phyloP scores from a whole-genome alignment of 106 monocot genomes.

The Posidonia australis region DNA sequence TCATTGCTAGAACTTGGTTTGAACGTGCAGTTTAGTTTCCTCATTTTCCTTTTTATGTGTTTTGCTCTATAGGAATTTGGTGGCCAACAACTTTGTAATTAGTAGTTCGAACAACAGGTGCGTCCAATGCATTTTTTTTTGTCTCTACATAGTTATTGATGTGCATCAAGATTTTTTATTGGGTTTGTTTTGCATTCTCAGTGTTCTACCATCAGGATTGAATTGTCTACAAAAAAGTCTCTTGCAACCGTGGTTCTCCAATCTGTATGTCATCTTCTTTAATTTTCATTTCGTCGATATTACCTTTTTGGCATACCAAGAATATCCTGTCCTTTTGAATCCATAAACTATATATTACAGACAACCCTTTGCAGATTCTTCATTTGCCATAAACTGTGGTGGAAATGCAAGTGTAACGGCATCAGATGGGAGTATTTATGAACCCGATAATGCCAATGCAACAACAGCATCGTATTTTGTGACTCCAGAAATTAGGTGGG shows the following conservation, averaged over 20 bases:
- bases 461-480: conserved; percentile 67
- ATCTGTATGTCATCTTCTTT: conserved; percentile 37
- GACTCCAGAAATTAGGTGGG: conserved; percentile 41
- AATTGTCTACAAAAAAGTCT: conserved; percentile 62
- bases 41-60: too few relatives aligned
- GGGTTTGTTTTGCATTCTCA: conserved; percentile 14
- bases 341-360: too few relatives aligned
- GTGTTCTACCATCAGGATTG: conserved; percentile 63
- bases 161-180: neutral
- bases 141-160: neutral
- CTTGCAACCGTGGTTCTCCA: conserved; percentile 57
- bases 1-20: too few relatives aligned
- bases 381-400: conserved; percentile 73
- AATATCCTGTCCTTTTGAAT: too few relatives aligned
- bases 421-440: conserved; percentile 38
- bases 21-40: too few relatives aligned
- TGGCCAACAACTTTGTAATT: conserved; percentile 73
- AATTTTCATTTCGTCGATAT: too few relatives aligned
- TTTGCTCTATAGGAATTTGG: conserved; percentile 61
- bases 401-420: conserved; percentile 29
- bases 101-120: conserved; percentile 70
- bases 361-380: conserved; percentile 11
- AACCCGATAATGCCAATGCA: conserved; percentile 40
- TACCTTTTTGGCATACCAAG: too few relatives aligned
- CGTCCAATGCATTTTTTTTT: neutral